phyloP scores from a whole-genome alignment of 768 basidiomycete species.

The Lyophyllum shimeji region DNA sequence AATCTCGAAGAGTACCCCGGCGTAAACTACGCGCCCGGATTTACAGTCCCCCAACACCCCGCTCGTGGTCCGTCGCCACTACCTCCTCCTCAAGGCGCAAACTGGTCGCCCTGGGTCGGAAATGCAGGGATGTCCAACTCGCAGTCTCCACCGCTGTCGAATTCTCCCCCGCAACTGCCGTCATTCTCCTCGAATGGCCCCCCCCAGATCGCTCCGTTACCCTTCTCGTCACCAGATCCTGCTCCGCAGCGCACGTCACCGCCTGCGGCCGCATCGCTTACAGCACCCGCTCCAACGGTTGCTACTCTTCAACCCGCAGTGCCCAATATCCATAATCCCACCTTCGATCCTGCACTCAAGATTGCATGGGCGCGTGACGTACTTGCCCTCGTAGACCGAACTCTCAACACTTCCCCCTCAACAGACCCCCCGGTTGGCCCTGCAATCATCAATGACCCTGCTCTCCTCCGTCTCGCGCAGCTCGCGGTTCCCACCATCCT shows the following conservation, averaged over 20 bases:
- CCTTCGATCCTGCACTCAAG: slow-evolving; percentile 57
- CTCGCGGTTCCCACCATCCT: slow-evolving; percentile 68
- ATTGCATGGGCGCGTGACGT: slow-evolving; percentile 85
- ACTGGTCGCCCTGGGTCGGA: slow-evolving; percentile 25
- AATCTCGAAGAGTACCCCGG: slow-evolving; percentile 48
- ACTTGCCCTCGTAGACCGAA: slow-evolving; percentile 69
- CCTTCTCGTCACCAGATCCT: slow-evolving; percentile 49
- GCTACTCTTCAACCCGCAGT: slow-evolving; percentile 54
- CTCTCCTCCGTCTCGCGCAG: slow-evolving; percentile 57
- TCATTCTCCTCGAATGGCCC: slow-evolving; percentile 15
- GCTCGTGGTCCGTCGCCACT: slow-evolving; percentile 23
- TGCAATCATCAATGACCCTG: slow-evolving; percentile 54
- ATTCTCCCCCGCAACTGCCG: slow-evolving; percentile 13
- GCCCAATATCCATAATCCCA: slow-evolving; percentile 50
- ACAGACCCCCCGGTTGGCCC: slow-evolving; percentile 53
- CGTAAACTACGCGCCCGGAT: slow-evolving; percentile 27
- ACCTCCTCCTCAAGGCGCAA: slow-evolving; percentile 20
- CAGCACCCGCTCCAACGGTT: slow-evolving; percentile 68
- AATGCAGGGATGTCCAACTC: background rate
- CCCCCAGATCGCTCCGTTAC: slow-evolving; percentile 45
- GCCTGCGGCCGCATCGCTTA: slow-evolving; percentile 46
- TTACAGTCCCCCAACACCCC: slow-evolving; percentile 20
- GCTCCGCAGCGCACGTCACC: slow-evolving; percentile 39
- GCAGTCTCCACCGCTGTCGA: slow-evolving; percentile 19
- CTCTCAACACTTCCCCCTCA: slow-evolving; percentile 30